These are phyloP conservation scores for Capsella bursapastoris DNA, from an alignment of 345 rosid genomes.

Conservation along the genomic window DNA sequence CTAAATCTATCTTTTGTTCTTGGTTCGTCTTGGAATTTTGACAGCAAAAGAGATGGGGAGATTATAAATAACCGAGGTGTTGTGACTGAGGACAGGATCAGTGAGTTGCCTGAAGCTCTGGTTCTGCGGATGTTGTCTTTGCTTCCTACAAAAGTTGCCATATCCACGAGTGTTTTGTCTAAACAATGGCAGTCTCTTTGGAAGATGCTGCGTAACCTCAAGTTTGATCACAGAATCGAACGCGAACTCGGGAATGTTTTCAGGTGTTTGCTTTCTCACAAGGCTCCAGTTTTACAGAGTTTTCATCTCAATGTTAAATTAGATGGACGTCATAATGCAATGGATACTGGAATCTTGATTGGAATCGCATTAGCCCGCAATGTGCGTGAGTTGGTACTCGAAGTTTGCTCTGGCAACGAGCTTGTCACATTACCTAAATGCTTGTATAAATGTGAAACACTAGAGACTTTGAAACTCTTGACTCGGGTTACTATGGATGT, in stretches of 20 bases:
- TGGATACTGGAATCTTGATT: background rate
- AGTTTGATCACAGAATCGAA: no score
- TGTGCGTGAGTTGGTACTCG: background rate
- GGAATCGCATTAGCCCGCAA: background rate
- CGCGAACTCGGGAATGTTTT: no score
- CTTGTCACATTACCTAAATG: background rate
- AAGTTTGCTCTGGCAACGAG: background rate
- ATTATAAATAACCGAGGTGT: no score
- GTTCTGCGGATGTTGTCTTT: background rate
- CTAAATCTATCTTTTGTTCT: background rate
- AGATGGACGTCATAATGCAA: background rate
- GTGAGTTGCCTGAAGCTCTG: background rate
- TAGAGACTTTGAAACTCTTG: background rate
- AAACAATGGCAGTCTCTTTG: background rate
- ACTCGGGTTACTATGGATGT: background rate
- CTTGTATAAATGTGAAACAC: background rate
- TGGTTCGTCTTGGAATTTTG: background rate
- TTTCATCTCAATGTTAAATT: background rate
- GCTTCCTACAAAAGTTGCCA: background rate
- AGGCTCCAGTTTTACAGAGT: background rate
- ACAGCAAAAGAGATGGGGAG: background rate
- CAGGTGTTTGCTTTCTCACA: background rate
- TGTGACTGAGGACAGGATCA: background rate
- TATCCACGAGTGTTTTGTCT: background rate
- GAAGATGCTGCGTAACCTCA: background rate